Evolutionary conservation across 2,329 filamentous ascomycete genomes (phyloP).

Genomic region (Metarhizium guizhouense): DNA sequence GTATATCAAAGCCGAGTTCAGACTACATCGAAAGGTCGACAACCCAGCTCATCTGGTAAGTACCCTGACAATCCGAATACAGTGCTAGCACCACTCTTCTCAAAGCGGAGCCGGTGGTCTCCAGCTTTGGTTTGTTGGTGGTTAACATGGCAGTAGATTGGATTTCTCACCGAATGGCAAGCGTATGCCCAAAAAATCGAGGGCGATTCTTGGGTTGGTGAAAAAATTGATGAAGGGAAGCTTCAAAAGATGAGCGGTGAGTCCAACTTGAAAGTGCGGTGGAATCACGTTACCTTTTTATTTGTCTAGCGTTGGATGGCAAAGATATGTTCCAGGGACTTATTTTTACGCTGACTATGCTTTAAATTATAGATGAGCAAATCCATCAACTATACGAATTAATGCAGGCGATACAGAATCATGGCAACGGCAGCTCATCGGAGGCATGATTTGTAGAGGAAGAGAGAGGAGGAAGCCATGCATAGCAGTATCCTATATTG

Average conservation of each 20-base stretch:
- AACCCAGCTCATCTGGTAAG: constrained; percentile 86
- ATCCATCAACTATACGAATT: constrained; percentile 89
- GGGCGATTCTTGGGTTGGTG: constrained; percentile 75
- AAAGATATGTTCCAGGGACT: background rate
- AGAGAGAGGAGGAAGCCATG: background rate
- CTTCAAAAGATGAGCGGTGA: constrained; percentile 90
- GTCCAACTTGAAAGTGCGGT: constrained; percentile 18
- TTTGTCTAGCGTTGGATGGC: background rate
- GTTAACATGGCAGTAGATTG: constrained; percentile 51
- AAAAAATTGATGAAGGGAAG: constrained; percentile 74
- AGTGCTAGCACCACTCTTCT: background rate
- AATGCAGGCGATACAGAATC: constrained; percentile 66
- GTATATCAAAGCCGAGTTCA: constrained; percentile 89
- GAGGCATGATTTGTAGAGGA: constrained; percentile 11
- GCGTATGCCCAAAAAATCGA: constrained; percentile 88
- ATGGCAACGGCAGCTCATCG: constrained; percentile 16
- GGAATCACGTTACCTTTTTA: background rate
- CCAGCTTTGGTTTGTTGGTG: background rate
- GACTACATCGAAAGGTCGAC: constrained; percentile 72
- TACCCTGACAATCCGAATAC: background rate
- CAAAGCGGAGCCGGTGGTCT: background rate
- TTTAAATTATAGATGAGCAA: constrained; percentile 63
- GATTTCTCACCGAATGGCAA: constrained; percentile 95
- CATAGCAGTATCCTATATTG: background rate
- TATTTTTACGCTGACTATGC: background rate